Evolutionary conservation across 2,329 filamentous ascomycete genomes (phyloP).

Genomic region (Trichothecium sympodiale): DNA sequence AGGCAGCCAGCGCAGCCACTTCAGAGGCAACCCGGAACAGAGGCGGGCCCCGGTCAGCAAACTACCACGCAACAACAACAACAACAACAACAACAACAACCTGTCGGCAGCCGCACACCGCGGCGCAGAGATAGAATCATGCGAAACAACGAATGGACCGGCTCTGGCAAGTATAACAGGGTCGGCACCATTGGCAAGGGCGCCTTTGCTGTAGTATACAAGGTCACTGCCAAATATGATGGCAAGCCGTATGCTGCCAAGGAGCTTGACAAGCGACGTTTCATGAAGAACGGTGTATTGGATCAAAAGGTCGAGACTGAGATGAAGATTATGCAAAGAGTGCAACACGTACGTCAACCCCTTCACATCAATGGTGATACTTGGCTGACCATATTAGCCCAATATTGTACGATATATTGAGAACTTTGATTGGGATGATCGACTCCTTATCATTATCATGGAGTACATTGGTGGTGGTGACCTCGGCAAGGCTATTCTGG

Average conservation of each 20-base stretch:
- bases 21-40: no score
- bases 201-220: slow-evolving; percentile 89
- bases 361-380: slow-evolving; percentile 2
- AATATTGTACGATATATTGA: slow-evolving; percentile 91
- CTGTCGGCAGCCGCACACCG: no score
- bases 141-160: slow-evolving; percentile 66
- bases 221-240: slow-evolving; percentile 74
- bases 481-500: slow-evolving; percentile 60
- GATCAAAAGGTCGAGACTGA: slow-evolving; percentile 94
- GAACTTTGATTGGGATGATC: slow-evolving; percentile 68
- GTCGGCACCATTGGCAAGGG: slow-evolving; percentile 77
- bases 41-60: no score
- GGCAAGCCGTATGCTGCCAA: slow-evolving; percentile 83
- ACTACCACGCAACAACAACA: no score
- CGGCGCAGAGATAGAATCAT: slow-evolving; percentile 13
- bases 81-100: no score
- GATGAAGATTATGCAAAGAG: slow-evolving; percentile 85
- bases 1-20: slow-evolving; percentile 11
- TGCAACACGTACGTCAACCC: slow-evolving; percentile 59
- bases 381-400: slow-evolving; percentile 34
- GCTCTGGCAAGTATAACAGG: slow-evolving; percentile 75
- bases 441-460: slow-evolving; percentile 95
- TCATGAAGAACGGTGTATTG: slow-evolving; percentile 83
- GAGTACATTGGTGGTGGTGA: slow-evolving; percentile 80
- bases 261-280: slow-evolving; percentile 83